Base-by-base conservation (phyloP, 2,329 filamentous ascomycete species). In the Sarocladium brachiariae region DNA sequence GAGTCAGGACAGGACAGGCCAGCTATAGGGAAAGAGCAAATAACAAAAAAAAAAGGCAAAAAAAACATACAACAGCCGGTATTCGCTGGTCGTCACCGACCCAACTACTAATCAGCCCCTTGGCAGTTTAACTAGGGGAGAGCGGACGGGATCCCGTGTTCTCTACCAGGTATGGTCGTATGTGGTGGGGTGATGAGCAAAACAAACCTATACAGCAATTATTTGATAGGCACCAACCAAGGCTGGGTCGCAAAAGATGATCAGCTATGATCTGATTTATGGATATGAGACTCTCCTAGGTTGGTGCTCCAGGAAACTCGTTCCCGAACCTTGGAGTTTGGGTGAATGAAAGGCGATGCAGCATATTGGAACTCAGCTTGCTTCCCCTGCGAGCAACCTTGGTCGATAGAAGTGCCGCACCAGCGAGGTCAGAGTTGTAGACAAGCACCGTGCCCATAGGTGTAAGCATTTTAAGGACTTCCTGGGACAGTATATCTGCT, bases 401-500 rank as follows among this genome's bases (percentile, higher is more conserved):
- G 34, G 34, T 38, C 16, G 34, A 38, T 38, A 38, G 34, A 38
- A 38, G 34, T 16, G 34, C 34, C n/a, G 34, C 34, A 38, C 9
- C 16, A 18, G 34, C 34, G 34, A 38, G 11, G 34, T 16, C 16
- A 38, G 34, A 38, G 10, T 18, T 16, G 18, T 38, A 38, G 34
- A 38, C 34, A 38, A 38, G 34, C 34, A 38, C 34, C 34, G 34
- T 38, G 34, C 34, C n/a, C 34, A 16, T 38, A n/a, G 34, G 34
- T 38, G 8, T 38, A 38, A 38, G 34, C 34, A 38, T 38, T 38
- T 38, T 38, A 18, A 38, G 34, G 34, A 13, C 34, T 38, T 38
- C 34, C 16, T 38, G 34, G 34, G 34, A 38, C 34, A 38, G 34
- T 38, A 38, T 38, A 38, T 38, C 34, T 38, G 34, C 34, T 38